Conservation (phyloP, 176 grass and related monocot genomes). For the Pontederia crassipes region DNA sequence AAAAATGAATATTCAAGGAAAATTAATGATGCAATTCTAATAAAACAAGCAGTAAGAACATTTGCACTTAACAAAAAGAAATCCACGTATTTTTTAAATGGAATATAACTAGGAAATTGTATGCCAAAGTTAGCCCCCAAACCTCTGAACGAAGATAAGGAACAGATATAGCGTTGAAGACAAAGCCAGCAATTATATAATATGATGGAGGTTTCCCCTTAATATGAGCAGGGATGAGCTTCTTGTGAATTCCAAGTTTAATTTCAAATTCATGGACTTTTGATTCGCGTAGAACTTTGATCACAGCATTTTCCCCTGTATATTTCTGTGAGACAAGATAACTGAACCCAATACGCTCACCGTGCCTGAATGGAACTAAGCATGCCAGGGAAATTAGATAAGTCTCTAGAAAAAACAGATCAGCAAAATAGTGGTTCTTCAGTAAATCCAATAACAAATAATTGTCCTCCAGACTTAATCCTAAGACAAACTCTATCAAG, state of each 20-base stretch:
- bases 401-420: conserved; percentile 1
- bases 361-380: conserved; percentile 96
- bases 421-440: not conserved
- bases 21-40: no score
- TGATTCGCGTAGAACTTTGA: conserved; percentile 64
- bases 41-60: no score
- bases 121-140: not conserved
- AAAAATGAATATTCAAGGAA: no score
- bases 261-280: conserved; percentile 76
- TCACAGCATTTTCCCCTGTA: conserved; percentile 74
- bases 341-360: conserved; percentile 95
- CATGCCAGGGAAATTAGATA: conserved; percentile 11
- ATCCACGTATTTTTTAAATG: no score
- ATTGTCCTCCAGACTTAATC: no score
- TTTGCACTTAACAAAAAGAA: no score
- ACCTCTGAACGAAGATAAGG: conserved; percentile 99
- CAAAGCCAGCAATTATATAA: conserved; percentile 97
- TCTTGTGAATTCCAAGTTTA: conserved; percentile 84
- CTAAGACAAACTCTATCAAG: no score
- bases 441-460: no score
- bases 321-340: conserved; percentile 98
- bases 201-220: conserved; percentile 85
- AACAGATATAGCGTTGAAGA: conserved; percentile 75
- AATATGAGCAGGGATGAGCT: conserved; percentile 84
- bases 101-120: no score